Evolutionary conservation across 306 rosid species (phyloP).

Genomic region (Comarum palustre): DNA sequence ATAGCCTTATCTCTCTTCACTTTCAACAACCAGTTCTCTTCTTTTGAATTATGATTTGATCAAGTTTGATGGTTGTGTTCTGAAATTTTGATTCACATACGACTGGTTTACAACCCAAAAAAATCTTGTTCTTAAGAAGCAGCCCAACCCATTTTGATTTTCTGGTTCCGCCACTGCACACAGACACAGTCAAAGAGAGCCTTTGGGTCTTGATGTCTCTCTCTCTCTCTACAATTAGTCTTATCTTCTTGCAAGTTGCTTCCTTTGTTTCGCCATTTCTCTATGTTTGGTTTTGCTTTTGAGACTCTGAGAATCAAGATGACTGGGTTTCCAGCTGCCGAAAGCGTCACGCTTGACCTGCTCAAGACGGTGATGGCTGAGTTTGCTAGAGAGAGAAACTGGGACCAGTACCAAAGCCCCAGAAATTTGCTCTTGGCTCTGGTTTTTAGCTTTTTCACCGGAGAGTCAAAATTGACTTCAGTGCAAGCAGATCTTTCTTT

Average conservation of each 20-base stretch:
- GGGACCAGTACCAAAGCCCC: slow-evolving; percentile 84
- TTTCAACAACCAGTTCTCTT: too few species aligned
- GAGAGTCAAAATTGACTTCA: slow-evolving; percentile 28
- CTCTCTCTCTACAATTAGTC: neutral
- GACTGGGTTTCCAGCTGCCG: slow-evolving; percentile 42
- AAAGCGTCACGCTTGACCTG: slow-evolving; percentile 53
- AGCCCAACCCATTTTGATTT: too few species aligned
- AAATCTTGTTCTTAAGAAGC: too few species aligned
- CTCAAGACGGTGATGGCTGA: slow-evolving; percentile 63
- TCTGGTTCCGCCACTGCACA: too few species aligned
- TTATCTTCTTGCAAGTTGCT: neutral
- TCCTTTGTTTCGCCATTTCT: neutral
- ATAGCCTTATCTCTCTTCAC: too few species aligned
- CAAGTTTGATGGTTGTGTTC: too few species aligned
- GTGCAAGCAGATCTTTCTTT: slow-evolving; percentile 15
- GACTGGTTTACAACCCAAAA: too few species aligned
- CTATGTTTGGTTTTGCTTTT: neutral
- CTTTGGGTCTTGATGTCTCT: neutral
- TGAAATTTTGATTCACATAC: too few species aligned
- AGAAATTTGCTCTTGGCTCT: slow-evolving; percentile 89
- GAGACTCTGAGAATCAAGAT: slow-evolving; percentile 16
- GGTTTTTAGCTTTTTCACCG: slow-evolving; percentile 41
- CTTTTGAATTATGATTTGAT: too few species aligned
- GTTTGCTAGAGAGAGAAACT: slow-evolving; percentile 72
- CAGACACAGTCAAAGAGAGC: neutral